A percentile compares a stretch with the other conserved stretches of the same genome.
phyloP scores from a whole-genome alignment of 495 filamentous ascomycete species.

The Lepraria neglecta region DNA sequence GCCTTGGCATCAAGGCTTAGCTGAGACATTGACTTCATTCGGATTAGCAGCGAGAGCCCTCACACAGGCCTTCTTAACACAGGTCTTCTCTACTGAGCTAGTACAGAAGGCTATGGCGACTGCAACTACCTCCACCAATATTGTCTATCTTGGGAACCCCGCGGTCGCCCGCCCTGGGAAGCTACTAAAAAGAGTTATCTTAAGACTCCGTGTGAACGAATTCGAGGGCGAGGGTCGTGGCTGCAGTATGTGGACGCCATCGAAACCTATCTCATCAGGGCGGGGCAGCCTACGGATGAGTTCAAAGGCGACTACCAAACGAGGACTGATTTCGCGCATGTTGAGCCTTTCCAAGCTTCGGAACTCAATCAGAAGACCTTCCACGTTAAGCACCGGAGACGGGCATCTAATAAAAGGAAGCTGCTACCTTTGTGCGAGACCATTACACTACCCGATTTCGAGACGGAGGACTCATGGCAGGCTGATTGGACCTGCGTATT shows the following conservation, averaged over 20 bases:
- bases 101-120: neutral
- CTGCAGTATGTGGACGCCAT: too few relatives aligned
- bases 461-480: too few relatives aligned
- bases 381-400: too few relatives aligned
- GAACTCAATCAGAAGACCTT: constrained; percentile 8
- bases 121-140: neutral
- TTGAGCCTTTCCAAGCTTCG: constrained; percentile 12
- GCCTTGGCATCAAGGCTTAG: too few relatives aligned
- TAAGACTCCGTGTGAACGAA: too few relatives aligned
- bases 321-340: constrained; percentile 1
- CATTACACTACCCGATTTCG: too few relatives aligned
- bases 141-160: neutral
- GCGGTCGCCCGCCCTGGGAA: neutral
- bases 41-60: too few relatives aligned
- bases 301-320: constrained; percentile 4
- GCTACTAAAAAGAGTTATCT: neutral
- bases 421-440: too few relatives aligned
- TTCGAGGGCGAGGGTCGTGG: neutral
- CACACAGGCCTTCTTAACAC: neutral
- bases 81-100: neutral
- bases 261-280: too few relatives aligned
- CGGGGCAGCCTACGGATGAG: neutral
- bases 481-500: too few relatives aligned
- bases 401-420: too few relatives aligned
- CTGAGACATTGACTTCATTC: too few relatives aligned